Conservation (phyloP, 106 monocot species). For the Acorus gramineus region DNA sequence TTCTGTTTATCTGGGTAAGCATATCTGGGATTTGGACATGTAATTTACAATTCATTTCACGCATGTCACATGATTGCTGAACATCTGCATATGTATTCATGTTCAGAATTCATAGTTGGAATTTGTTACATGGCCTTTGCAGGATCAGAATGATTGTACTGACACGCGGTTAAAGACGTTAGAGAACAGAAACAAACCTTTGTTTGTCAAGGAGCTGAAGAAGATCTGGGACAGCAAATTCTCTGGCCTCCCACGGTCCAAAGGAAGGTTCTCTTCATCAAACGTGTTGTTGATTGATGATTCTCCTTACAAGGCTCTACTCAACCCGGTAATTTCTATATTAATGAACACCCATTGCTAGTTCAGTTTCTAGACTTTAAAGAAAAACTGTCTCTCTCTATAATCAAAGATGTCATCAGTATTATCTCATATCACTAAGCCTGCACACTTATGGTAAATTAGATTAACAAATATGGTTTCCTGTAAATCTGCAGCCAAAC, state of each 20-base stretch:
- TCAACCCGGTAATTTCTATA: slow-evolving; percentile 1
- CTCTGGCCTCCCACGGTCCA: not conserved
- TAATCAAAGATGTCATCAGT: not conserved
- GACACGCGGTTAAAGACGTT: slow-evolving; percentile 2
- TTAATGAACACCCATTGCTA: no score
- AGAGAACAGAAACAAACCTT: slow-evolving; percentile 2
- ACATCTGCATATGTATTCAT: no score
- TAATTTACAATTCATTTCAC: not conserved
- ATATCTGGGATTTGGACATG: not conserved
- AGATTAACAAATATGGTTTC: no score
- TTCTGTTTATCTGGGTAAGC: slow-evolving; percentile 8
- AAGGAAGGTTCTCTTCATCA: not conserved
- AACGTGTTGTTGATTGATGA: slow-evolving; percentile 7
- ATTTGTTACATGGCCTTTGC: not conserved
- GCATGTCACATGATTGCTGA: no score
- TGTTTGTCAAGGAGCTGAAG: slow-evolving; percentile 8
- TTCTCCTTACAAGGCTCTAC: slow-evolving; percentile 4
- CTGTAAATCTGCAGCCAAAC: not conserved
- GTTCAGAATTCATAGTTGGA: no score
- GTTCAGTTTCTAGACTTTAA: no score
- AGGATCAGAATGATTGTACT: slow-evolving; percentile 2
- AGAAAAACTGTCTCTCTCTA: no score
- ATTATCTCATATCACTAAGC: not conserved
- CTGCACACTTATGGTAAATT: not conserved
- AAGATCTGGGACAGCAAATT: not conserved